Percentiles rank a stretch among this genome's conserved stretches.
phyloP scores from a whole-genome alignment of 208 protist genomes.

The Jaenimonas drosophilae region DNA sequence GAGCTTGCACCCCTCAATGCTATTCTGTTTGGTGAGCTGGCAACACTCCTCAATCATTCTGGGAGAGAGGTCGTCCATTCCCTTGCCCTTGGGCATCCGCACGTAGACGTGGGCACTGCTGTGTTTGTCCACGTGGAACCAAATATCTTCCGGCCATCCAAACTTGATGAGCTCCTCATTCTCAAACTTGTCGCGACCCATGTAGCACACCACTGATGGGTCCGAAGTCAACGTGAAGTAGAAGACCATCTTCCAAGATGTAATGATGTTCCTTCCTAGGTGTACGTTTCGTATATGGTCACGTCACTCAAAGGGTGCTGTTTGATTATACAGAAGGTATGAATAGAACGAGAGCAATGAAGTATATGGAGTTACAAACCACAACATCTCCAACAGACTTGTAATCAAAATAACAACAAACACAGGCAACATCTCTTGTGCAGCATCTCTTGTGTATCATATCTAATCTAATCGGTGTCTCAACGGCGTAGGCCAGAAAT shows the following conservation, averaged over 20 bases:
- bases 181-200: constrained; percentile 98
- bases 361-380: background rate
- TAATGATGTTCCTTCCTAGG: too few species aligned
- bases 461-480: too few species aligned
- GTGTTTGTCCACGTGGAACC: constrained; percentile 98
- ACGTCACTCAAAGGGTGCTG: background rate
- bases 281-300: background rate
- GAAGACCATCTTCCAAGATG: constrained; percentile 88
- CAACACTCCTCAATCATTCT: constrained; percentile 94
- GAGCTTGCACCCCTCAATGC: constrained; percentile 93
- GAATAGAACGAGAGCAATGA: background rate
- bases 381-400: too few species aligned
- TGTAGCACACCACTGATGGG: constrained; percentile 92
- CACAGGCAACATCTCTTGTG: too few species aligned
- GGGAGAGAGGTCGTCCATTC: constrained; percentile 85
- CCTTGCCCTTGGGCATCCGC: constrained; percentile 81
- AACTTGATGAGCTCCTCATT: constrained; percentile 98
- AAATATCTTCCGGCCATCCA: constrained; percentile 96
- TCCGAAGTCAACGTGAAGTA: constrained; percentile 88
- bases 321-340: background rate
- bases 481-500: too few species aligned
- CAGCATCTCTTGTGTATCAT: too few species aligned
- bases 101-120: constrained; percentile 98
- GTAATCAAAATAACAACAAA: too few species aligned
- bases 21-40: constrained; percentile 97